Percentiles rank a stretch among this genome's conserved stretches.
Evolutionary conservation across 805 yeast genomes (phyloP).

Genomic region (Maudiozyma serrabonitensis): DNA sequence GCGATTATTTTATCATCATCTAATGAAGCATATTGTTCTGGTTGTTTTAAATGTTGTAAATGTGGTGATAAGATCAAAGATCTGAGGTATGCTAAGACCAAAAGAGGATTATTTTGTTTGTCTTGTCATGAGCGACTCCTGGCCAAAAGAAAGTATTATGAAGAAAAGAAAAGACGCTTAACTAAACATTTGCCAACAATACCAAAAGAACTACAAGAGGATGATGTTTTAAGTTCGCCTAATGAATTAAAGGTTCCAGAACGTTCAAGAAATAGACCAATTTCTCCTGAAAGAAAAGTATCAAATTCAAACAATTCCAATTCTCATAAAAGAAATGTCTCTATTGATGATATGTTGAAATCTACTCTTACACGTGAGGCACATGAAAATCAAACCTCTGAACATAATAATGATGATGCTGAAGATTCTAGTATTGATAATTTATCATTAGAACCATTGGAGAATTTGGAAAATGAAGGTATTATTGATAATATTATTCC

Average conservation of each 20-base stretch:
- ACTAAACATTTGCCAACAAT: conserved; percentile 18
- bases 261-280: background rate
- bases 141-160: conserved; percentile 55
- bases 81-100: conserved; percentile 83
- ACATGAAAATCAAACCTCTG: background rate
- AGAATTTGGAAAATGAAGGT: conserved; percentile 1
- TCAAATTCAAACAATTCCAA: background rate
- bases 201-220: background rate
- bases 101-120: conserved; percentile 91
- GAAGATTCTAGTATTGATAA: conserved; percentile 1
- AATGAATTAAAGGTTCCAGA: background rate
- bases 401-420: conserved; percentile 1
- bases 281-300: background rate
- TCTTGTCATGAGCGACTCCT: conserved; percentile 78
- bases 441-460: background rate
- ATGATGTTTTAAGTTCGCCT: background rate
- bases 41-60: conserved; percentile 83
- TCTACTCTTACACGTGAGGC: conserved; percentile 11
- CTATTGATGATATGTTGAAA: conserved; percentile 20
- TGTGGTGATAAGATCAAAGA: conserved; percentile 86
- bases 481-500: background rate
- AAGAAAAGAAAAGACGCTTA: conserved; percentile 23
- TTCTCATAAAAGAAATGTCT: conserved; percentile 9
- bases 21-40: conserved; percentile 88
- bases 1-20: conserved; percentile 83